Base-by-base conservation (phyloP, 2,329 filamentous ascomycete genomes). In the Microcyclospora pomicola region DNA sequence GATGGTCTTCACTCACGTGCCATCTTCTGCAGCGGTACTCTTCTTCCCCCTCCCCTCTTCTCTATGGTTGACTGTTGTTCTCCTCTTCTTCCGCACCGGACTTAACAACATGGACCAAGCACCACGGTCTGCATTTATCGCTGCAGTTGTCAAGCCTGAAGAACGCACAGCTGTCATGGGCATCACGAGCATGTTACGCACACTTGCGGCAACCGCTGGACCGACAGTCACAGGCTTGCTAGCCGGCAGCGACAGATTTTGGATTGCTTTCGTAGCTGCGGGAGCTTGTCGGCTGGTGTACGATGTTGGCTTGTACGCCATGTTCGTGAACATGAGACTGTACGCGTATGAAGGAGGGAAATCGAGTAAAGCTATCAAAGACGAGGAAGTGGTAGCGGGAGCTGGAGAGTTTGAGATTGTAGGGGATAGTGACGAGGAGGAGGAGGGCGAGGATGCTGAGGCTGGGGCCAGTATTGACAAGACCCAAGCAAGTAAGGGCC, bases 151-250 rank as follows among this genome's bases (percentile, higher is more conserved):
- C 2, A 67, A 72, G 9, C 69, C 78, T 0, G 62, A 67, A 2
- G 80, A 85, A 55, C 69, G 81, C 1, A 85, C 80, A 0, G 76
- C 77, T 0, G 72, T 82, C 9, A 77, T 85, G 72, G 81, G 80
- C 0, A 62, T 77, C 0, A 66, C 82, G 3, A 83, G 82, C 44
- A 72, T 80, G 1, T 71, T 79, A 19, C 82, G 81, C 58, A 84
- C 79, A 0, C 62, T 68, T 5, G 66, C 69, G 5, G 72, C 78
- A 53, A 77, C 72, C 40, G 50, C 73, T 1, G 80, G 79, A 0
- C 76, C 78, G 0, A 54, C 74, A 0, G 61, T 80, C 13, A 81
- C 79, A 0, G 81, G 80, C n/a, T 49, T 75, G 0, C 50, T 84
- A 33, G 74, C 75, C 0, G 66, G 67, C 1, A 60, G 61, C 2